Evolutionary conservation across 2,329 filamentous ascomycete genomes (phyloP).

Genomic region (Neocucurbitaria cava): DNA sequence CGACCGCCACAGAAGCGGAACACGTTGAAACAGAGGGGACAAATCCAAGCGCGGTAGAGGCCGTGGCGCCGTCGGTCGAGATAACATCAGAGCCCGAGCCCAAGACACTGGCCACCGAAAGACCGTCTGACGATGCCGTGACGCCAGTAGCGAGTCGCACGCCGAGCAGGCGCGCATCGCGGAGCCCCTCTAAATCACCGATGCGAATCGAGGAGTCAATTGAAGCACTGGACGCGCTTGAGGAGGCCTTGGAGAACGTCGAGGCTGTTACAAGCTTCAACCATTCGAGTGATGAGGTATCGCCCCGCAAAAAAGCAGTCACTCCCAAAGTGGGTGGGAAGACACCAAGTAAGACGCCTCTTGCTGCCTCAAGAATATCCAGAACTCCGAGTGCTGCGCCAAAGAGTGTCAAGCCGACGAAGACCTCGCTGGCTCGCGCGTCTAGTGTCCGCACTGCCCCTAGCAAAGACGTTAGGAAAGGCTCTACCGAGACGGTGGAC

Average conservation of each 20-base stretch:
- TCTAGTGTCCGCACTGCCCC: constrained; percentile 35
- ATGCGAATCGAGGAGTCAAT: constrained; percentile 56
- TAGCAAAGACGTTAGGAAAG: constrained; percentile 28
- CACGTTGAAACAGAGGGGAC: constrained; percentile 1
- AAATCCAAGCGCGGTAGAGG: constrained; percentile 8
- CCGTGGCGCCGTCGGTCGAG: constrained; percentile 23
- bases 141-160: constrained; percentile 29
- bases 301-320: constrained; percentile 27
- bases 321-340: constrained; percentile 11
- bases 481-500: constrained; percentile 38
- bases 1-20: constrained; percentile 1
- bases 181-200: constrained; percentile 37
- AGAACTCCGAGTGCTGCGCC: constrained; percentile 33
- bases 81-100: constrained; percentile 34
- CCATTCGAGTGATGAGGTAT: constrained; percentile 40
- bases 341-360: constrained; percentile 14
- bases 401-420: constrained; percentile 39
- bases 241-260: constrained; percentile 60
- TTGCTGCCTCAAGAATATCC: constrained; percentile 28
- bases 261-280: constrained; percentile 47
- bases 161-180: constrained; percentile 29
- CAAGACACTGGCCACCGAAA: constrained; percentile 36
- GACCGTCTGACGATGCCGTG: constrained; percentile 31
- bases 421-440: constrained; percentile 32
- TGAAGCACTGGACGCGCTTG: constrained; percentile 59